These are phyloP conservation scores for Chrysochromulina parva DNA, from an alignment of 78 protist species.

Conservation along the genomic window DNA sequence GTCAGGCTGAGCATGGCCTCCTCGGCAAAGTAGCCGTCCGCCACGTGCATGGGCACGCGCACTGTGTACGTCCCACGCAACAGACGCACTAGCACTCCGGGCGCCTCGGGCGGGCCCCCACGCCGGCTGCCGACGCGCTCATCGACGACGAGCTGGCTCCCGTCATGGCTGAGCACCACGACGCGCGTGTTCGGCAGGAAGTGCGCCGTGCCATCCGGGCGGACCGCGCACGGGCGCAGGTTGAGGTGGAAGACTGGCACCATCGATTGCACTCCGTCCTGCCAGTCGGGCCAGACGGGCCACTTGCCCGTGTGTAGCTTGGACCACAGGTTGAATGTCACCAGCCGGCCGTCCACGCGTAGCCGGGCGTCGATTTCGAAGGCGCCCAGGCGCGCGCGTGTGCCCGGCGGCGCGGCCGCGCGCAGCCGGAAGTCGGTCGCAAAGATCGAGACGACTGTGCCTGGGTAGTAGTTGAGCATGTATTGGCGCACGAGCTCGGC, in stretches of 20 bases:
- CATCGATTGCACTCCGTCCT: background rate
- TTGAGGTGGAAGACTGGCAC: background rate
- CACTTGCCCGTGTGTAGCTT: background rate
- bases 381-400: background rate
- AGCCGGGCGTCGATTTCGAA: background rate
- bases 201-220: background rate
- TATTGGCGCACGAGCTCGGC: background rate
- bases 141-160: too few species aligned
- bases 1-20: too few species aligned
- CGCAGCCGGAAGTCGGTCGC: background rate
- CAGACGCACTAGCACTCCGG: too few species aligned
- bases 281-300: constrained; percentile 9
- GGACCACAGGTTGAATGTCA: background rate
- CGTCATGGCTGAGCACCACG: too few species aligned
- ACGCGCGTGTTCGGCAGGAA: background rate
- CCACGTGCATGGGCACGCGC: too few species aligned
- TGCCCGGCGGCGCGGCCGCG: background rate
- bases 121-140: too few species aligned
- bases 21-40: too few species aligned
- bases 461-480: background rate
- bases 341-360: background rate
- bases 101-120: too few species aligned
- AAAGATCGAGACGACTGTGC: background rate
- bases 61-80: too few species aligned
- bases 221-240: background rate